phyloP scores from a whole-genome alignment of 305 asterid genomes.

The Fraxinus albicans region DNA sequence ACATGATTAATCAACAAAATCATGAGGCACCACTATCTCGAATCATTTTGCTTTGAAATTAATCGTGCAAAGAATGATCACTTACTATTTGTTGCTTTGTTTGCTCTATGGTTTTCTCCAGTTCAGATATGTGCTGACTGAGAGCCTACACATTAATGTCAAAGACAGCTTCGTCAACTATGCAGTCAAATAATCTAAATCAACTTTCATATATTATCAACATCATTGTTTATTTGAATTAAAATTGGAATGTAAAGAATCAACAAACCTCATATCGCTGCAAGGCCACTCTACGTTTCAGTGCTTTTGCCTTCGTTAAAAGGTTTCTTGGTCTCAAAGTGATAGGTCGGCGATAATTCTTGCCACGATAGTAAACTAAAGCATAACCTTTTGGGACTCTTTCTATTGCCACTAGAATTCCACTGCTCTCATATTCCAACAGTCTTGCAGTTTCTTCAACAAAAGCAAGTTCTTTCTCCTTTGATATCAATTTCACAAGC shows the following conservation, averaged over 20 bases:
- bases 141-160: slow-evolving; percentile 63
- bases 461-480: slow-evolving; percentile 74
- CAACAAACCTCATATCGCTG: slow-evolving; percentile 86
- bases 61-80: slow-evolving; percentile 21
- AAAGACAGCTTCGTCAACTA: slow-evolving; percentile 17
- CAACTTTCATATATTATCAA: not conserved
- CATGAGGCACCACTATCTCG: not conserved
- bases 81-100: slow-evolving; percentile 72
- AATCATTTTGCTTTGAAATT: not conserved
- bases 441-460: slow-evolving; percentile 94
- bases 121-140: slow-evolving; percentile 88
- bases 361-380: slow-evolving; percentile 91
- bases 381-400: slow-evolving; percentile 87
- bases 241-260: slow-evolving; percentile 23
- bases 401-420: slow-evolving; percentile 80
- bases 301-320: slow-evolving; percentile 94
- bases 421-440: slow-evolving; percentile 96
- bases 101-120: slow-evolving; percentile 79
- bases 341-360: slow-evolving; percentile 85
- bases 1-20: not conserved
- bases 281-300: slow-evolving; percentile 92
- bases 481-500: slow-evolving; percentile 89
- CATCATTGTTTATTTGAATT: slow-evolving; percentile 12
- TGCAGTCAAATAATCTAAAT: slow-evolving; percentile 1
- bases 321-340: slow-evolving; percentile 93